phyloP scores from a whole-genome alignment of 1,139 yeast species.

The Pichia sp. region DNA sequence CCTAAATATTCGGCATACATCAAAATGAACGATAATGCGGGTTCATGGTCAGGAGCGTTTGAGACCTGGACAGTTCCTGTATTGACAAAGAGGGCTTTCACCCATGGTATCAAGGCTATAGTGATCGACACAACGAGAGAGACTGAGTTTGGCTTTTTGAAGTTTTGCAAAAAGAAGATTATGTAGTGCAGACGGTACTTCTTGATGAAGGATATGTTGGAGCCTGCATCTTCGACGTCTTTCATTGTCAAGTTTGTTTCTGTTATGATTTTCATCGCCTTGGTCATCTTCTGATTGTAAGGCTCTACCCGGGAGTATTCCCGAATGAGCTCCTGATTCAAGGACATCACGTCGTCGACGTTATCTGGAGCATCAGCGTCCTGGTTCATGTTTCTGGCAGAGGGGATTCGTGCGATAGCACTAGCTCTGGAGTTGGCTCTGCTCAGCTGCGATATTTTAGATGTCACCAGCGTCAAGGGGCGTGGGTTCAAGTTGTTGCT shows the following conservation, averaged over 20 bases:
- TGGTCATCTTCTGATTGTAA: conserved; percentile 27
- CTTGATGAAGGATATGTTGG: conserved; percentile 27
- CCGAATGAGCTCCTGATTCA: conserved; percentile 28
- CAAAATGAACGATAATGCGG: conserved; percentile 77
- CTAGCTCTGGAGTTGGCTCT: conserved; percentile 12
- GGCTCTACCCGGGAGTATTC: conserved; percentile 34
- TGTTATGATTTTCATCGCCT: conserved; percentile 30
- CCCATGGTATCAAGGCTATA: conserved; percentile 81
- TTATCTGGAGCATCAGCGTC: conserved; percentile 1
- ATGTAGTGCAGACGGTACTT: conserved; percentile 34
- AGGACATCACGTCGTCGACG: conserved; percentile 16
- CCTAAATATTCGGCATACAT: conserved; percentile 76
- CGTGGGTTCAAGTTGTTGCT: conserved; percentile 8
- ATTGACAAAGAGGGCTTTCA: conserved; percentile 69
- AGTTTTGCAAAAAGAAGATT: conserved; percentile 42
- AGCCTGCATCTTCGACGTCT: conserved; percentile 30
- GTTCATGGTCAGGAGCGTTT: conserved; percentile 77
- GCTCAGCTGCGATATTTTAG: conserved; percentile 12
- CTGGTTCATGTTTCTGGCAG: conserved; percentile 25
- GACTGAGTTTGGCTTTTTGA: conserved; percentile 68
- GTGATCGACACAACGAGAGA: conserved; percentile 60
- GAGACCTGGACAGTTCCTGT: conserved; percentile 42
- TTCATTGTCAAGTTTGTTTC: conserved; percentile 30
- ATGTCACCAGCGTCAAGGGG: conserved; percentile 12
- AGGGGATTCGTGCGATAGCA: conserved; percentile 28